Base-by-base conservation (phyloP, 2,329 filamentous ascomycete species). In the Myriosclerotinia scirpicola region DNA sequence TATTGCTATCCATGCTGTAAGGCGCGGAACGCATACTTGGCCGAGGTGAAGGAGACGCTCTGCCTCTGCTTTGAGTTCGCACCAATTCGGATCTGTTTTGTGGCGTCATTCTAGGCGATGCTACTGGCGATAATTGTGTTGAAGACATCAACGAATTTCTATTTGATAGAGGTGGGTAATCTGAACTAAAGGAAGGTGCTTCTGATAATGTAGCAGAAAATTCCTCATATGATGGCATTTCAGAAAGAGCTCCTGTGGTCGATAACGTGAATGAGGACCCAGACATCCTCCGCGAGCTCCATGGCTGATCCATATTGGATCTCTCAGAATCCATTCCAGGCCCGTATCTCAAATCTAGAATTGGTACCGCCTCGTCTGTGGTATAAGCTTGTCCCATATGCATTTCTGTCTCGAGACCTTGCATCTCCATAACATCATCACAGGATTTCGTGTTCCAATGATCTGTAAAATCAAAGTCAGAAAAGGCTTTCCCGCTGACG, bases 261-360 rank as follows among this genome's bases (percentile, higher is more conserved):
- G 89, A 91, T 79, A 91, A 84, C 50, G 88, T 90, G 74, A 90
- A 90, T 1, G 89, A 91, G 2, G 89, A 91, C 58, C 88, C 88
- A 26, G 89, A 91, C 81, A 90, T 84, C 69, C 88, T 84, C 67
- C 88, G 83, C 56, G 83, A 81, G 69, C 85, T 83, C 55, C 83
- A 77, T n/a, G 79, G 80, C 64, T 82, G 79, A 52, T 87, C 85
- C 68, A 84, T 81, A 67, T 79, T 80, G 68, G 84, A 73, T 22
- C 78, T 70, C 46, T 86, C 84, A 64, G 80, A 78, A n/a, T 87
- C 85, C 76, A 81, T 71, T 71, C 79, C 78, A 65, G 77, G 72
- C 68, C 81, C 76, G 69, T 79, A 72, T 73, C 85, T 80, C 67
- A 88, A 77, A 73, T 89, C 86, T 46, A 88, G 79, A 66, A 89